Evolutionary conservation across 2,329 filamentous ascomycete species (phyloP), one percentile per base, ranked within the genome.

Genomic region (Elsinoe necatrix): DNA sequence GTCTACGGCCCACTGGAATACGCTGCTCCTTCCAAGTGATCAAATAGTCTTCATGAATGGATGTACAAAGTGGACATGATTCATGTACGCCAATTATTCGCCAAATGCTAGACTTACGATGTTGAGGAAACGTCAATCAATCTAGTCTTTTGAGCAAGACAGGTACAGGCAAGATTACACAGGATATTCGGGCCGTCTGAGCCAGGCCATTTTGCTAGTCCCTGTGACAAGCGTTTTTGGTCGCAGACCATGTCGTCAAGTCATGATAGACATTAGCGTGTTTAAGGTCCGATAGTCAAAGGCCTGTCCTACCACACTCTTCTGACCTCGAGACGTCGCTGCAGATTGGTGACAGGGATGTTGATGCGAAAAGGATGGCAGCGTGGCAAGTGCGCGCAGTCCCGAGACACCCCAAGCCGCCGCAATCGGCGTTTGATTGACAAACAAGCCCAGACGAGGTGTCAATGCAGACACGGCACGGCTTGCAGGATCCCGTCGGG

Each of bases 381-480:
- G 21, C n/a, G 41, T 4, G 14, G 18, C 12, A 29, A 18, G n/a
- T 21, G 12, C 7, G 9, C 4, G 25, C 48, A 52, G n/a, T 52
- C 48, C 48, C 48, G 48, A 52, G 48, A 52, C 48, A 52, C 9
- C 5, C 14, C 41, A 29, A 27, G 31, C 31, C 11, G 18, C 48
- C 31, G 48, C 48, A 8, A 34, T 16, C 29, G 48, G 29, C 16
- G 16, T 23, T 52, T 52, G 48, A 52, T 52, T 52, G 48, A 31
- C 48, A 34, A 29, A 34, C n/a, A 29, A 50, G 18, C 16, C 23
- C 18, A 21, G 27, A 34, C 23, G 16, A 50, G 27, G 16, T 34
- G 45, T 50, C 45, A 52, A 20, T 52, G 48, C 48, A 37, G 14
- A 34, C 48, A 39, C 48, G 48, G 48, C 48, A 52, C 48, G 48